These are phyloP conservation scores for Croton laevigatus DNA, from an alignment of 441 rosid genomes.

Conservation along the genomic window DNA sequence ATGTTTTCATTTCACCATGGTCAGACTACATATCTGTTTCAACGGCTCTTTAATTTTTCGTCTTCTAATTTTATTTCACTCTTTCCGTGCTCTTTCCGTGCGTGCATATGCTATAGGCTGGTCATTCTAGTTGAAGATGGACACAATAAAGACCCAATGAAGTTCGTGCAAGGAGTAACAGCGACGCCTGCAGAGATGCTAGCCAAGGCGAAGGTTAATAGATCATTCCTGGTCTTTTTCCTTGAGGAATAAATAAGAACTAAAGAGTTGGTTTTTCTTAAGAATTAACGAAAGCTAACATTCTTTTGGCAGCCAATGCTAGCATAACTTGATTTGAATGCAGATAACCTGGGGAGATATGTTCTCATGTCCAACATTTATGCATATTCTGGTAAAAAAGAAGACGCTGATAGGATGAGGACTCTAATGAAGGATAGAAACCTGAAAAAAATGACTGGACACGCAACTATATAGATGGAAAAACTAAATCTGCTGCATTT, in stretches of 20 bases:
- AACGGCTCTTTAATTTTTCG: background rate
- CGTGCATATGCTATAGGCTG: slow-evolving; percentile 39
- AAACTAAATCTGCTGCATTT: slow-evolving; percentile 59
- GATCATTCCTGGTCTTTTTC: background rate
- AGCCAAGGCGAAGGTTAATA: slow-evolving; percentile 73
- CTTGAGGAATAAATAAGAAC: background rate
- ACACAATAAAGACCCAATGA: slow-evolving; percentile 58
- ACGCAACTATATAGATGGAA: slow-evolving; percentile 54
- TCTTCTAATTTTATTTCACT: slow-evolving; percentile 8
- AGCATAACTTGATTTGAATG: slow-evolving; percentile 36
- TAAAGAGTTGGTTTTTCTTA: no score
- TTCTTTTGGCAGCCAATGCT: slow-evolving; percentile 33
- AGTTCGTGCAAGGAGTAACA: slow-evolving; percentile 50
- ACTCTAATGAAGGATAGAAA: slow-evolving; percentile 61
- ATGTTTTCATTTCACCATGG: background rate
- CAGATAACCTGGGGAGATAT: slow-evolving; percentile 64
- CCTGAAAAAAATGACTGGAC: slow-evolving; percentile 72
- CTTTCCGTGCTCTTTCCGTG: background rate
- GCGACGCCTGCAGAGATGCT: slow-evolving; percentile 52
- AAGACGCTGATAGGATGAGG: slow-evolving; percentile 47
- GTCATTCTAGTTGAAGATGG: slow-evolving; percentile 46
- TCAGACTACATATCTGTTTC: background rate
- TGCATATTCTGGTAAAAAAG: slow-evolving; percentile 35
- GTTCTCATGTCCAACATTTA: slow-evolving; percentile 75
- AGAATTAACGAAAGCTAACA: slow-evolving; percentile 1